Base-by-base conservation (phyloP, 164 flowering plant genomes). In the Tetracentron sinense region DNA sequence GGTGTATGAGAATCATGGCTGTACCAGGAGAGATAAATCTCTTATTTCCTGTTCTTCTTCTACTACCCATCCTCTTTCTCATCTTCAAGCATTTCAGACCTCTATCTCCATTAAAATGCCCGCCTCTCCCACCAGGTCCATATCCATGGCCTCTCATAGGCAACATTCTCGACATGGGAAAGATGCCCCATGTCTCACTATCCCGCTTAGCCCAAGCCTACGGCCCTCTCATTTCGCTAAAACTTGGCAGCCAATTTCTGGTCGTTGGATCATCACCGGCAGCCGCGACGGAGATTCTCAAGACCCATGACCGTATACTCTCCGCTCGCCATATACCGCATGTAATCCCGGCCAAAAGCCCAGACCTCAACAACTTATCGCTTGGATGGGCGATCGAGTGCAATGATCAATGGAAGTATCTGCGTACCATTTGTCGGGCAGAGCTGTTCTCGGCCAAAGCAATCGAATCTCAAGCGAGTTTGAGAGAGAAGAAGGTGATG, bases 111-210 rank as follows among this genome's bases (percentile, higher is more conserved):
- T 59, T 19, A 25, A 59, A 42, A 42, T 3, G 29, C 27, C 62
- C 11, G 21, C 51, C 50, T n/a, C 72, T 63, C 21, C 73, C 76
- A 33, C 76, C 79, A 25, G 79, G 76, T 1, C 79, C 79, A 35
- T 47, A 47, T 25, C 69, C 74, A 62, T 72, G 71, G 72, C 79
- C 77, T 20, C 42, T 76, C 54, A 7, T 76, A 4, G 74, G 79
- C 52, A 76, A 72, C 61, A 59, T 76, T 28, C 48, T 53, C 30
- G 64, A 72, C 1, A 52, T 67, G 42, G 68, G 69, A 15, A 44
- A 42, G 20, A 44, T 21, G 47, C 73, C 74, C 50, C 76, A 72
- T 35, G 25, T 56, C 23, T 16, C 54, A 15, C 30, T 76, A 10
- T 29, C 74, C 31, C 26, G 30, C 54, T 61, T 58, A 1, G 70